Evolutionary conservation across 495 filamentous ascomycete species (phyloP).

Genomic region (Astrothelium macrocarpum): DNA sequence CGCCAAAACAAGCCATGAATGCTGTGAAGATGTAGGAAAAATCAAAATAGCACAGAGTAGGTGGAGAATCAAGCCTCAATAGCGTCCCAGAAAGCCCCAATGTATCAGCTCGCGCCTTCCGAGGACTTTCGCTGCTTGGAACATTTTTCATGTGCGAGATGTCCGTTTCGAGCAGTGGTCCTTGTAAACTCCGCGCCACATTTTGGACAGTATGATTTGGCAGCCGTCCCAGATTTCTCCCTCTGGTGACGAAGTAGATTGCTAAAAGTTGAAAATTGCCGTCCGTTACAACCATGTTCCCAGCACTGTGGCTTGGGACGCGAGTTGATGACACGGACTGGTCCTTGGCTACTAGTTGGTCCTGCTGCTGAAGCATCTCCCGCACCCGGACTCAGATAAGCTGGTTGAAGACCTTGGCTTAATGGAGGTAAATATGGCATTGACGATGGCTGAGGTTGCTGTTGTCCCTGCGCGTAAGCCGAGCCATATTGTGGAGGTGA

Average conservation of each 20-base stretch:
- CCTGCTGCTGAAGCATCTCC: constrained; percentile 3
- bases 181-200: constrained; percentile 88
- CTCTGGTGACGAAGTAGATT: constrained; percentile 85
- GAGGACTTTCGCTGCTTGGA: constrained; percentile 47
- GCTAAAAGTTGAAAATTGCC: constrained; percentile 91
- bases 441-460: background rate
- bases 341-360: constrained; percentile 24
- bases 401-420: background rate
- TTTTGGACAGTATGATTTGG: constrained; percentile 75
- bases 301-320: constrained; percentile 87
- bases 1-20: background rate
- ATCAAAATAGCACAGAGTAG: background rate
- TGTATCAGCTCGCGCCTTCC: constrained; percentile 8
- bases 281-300: constrained; percentile 91
- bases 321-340: constrained; percentile 58
- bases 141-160: constrained; percentile 83
- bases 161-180: constrained; percentile 83
- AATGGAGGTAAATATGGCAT: background rate
- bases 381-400: background rate
- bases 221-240: constrained; percentile 83
- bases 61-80: background rate
- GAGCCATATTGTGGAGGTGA: background rate
- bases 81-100: background rate
- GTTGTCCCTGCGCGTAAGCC: background rate
- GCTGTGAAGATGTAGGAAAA: background rate